Evolutionary conservation across 805 yeast genomes (phyloP).

Genomic region (Cephaloascus fragrans): DNA sequence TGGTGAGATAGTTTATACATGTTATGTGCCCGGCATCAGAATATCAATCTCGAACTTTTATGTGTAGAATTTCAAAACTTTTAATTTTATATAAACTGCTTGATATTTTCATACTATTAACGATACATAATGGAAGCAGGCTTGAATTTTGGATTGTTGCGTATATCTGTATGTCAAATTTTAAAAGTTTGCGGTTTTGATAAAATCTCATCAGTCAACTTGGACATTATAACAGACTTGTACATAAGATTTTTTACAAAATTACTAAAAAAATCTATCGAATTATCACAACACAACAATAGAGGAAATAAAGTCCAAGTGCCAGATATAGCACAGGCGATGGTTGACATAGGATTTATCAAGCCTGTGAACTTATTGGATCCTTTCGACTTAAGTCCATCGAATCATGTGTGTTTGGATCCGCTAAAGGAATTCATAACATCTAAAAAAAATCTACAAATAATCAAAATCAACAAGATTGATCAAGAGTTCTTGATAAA

Average conservation of each 20-base stretch:
- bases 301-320: constrained; percentile 33
- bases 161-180: constrained; percentile 39
- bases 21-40: too few relatives aligned
- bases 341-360: constrained; percentile 52
- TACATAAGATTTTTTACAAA: constrained; percentile 53
- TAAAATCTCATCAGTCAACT: constrained; percentile 55
- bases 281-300: constrained; percentile 35
- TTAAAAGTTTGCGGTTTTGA: constrained; percentile 82
- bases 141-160: constrained; percentile 25
- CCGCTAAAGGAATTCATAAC: constrained; percentile 15
- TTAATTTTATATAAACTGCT: too few relatives aligned
- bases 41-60: too few relatives aligned
- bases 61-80: too few relatives aligned
- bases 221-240: constrained; percentile 73
- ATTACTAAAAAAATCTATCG: constrained; percentile 38
- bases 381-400: constrained; percentile 24
- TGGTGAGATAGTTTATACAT: too few relatives aligned
- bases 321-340: constrained; percentile 65
- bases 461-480: constrained; percentile 19
- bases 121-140: constrained; percentile 23
- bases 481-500: constrained; percentile 24
- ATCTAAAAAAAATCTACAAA: constrained; percentile 9
- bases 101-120: too few relatives aligned
- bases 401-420: constrained; percentile 27
- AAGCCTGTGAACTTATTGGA: constrained; percentile 49